phyloP scores from a whole-genome alignment of 148 eudicot genomes.

The Vaccinium vitisidaea region DNA sequence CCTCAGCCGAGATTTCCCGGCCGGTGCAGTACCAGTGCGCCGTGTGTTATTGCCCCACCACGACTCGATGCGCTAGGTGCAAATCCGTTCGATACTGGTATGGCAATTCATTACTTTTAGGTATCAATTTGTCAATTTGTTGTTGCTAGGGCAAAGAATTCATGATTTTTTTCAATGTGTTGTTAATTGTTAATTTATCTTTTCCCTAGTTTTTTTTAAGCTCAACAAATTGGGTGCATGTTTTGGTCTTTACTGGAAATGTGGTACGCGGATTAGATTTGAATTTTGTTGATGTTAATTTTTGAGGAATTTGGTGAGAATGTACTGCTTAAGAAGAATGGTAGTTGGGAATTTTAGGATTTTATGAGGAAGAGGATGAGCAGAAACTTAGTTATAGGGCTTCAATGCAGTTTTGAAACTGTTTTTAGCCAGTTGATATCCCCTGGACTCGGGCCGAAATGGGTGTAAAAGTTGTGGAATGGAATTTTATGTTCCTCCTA shows the following conservation, averaged over 20 bases:
- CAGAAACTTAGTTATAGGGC: not conserved
- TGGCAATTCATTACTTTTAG: constrained; percentile 4
- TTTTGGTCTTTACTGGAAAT: not conserved
- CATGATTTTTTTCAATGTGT: not conserved
- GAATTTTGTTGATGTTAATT: not conserved
- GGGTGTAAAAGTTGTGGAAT: not conserved
- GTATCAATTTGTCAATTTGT: not conserved
- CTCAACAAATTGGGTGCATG: not conserved
- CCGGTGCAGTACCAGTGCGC: constrained; percentile 48
- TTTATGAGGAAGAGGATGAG: not conserved
- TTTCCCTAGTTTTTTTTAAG: not conserved
- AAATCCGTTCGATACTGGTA: constrained; percentile 81
- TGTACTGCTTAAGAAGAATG: not conserved
- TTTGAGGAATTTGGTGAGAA: not conserved
- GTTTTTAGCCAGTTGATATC: not conserved
- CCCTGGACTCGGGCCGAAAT: not conserved
- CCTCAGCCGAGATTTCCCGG: constrained; percentile 2
- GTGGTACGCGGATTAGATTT: not conserved
- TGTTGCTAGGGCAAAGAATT: not conserved
- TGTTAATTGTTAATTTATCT: constrained; percentile 1
- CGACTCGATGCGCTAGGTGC: constrained; percentile 64
- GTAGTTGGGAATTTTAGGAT: not conserved
- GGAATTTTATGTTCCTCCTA: not conserved
- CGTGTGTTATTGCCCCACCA: constrained; percentile 54
- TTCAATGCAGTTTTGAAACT: not conserved